Evolutionary conservation across 1,284 basidiomycete species (phyloP).

Genomic region (Heterobasidion irregulare): DNA sequence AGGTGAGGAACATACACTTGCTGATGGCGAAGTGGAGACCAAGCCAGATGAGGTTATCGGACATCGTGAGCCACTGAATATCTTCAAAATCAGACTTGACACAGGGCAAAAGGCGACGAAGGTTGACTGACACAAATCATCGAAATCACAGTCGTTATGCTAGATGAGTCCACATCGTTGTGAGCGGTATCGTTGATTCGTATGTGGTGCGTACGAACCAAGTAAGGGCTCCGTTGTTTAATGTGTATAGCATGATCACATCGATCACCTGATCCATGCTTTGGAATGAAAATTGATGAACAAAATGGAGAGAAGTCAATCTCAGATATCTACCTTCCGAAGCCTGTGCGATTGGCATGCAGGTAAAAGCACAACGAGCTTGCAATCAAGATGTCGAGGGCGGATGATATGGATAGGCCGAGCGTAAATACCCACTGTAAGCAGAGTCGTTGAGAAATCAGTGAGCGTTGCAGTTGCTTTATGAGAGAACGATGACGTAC

Average conservation of each 20-base stretch:
- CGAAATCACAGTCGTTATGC: constrained; percentile 27
- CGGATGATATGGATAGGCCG: constrained; percentile 38
- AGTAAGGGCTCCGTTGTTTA: constrained; percentile 44
- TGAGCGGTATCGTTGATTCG: not conserved
- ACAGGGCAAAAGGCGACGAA: constrained; percentile 5
- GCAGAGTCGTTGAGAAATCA: not conserved
- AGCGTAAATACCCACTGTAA: constrained; percentile 40
- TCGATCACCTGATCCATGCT: constrained; percentile 45
- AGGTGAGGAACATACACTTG: constrained; percentile 28
- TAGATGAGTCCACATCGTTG: constrained; percentile 9
- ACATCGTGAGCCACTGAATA: constrained; percentile 37
- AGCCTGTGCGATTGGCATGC: constrained; percentile 23
- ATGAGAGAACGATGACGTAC: not conserved
- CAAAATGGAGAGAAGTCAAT: not conserved
- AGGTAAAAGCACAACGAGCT: constrained; percentile 35
- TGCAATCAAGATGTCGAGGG: constrained; percentile 40
- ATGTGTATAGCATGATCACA: constrained; percentile 39
- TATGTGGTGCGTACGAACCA: constrained; percentile 20
- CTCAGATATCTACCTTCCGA: constrained; percentile 9
- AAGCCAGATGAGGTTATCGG: constrained; percentile 37
- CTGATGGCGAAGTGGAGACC: constrained; percentile 43
- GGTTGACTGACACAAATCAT: constrained; percentile 33
- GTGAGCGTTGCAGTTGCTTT: not conserved
- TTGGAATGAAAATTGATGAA: not conserved
- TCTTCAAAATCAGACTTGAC: too few relatives aligned